Conservation (phyloP, 2,329 filamentous ascomycete species). For the Trichoderma cornu-damae region DNA sequence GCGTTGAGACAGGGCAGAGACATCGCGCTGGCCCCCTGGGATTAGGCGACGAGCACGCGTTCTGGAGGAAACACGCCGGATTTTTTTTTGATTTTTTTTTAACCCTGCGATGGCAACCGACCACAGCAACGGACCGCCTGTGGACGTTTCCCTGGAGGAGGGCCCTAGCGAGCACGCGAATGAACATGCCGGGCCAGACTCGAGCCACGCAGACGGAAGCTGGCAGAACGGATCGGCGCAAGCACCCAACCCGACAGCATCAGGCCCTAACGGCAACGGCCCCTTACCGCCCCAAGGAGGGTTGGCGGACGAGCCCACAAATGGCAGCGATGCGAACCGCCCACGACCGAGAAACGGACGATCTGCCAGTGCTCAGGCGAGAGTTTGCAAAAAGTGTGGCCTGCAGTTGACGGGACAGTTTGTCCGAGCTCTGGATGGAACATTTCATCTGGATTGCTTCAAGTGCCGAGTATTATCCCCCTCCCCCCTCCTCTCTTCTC, state of each 20-base stretch:
- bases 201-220: conserved; percentile 31
- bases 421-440: conserved; percentile 86
- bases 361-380: conserved; percentile 54
- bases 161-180: conserved; percentile 26
- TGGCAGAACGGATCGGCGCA: conserved; percentile 36
- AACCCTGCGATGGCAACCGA: conserved; percentile 42
- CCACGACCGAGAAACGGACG: conserved; percentile 51
- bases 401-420: conserved; percentile 90
- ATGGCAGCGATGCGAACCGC: conserved; percentile 54
- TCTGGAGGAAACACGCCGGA: conserved; percentile 22
- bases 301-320: conserved; percentile 43
- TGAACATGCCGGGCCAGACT: conserved; percentile 29
- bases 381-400: conserved; percentile 80
- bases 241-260: conserved; percentile 35
- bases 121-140: conserved; percentile 40
- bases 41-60: conserved; percentile 24
- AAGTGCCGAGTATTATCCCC: conserved; percentile 71
- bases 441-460: conserved; percentile 96
- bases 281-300: conserved; percentile 29
- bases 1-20: conserved; percentile 28
- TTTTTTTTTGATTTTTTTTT: too few relatives aligned
- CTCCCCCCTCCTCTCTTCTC: neutral
- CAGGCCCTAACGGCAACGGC: conserved; percentile 32
- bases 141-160: conserved; percentile 35
- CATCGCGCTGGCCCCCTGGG: conserved; percentile 24